Base-by-base conservation (phyloP, 1,284 basidiomycete genomes). In the Heterobasidion annosum region DNA sequence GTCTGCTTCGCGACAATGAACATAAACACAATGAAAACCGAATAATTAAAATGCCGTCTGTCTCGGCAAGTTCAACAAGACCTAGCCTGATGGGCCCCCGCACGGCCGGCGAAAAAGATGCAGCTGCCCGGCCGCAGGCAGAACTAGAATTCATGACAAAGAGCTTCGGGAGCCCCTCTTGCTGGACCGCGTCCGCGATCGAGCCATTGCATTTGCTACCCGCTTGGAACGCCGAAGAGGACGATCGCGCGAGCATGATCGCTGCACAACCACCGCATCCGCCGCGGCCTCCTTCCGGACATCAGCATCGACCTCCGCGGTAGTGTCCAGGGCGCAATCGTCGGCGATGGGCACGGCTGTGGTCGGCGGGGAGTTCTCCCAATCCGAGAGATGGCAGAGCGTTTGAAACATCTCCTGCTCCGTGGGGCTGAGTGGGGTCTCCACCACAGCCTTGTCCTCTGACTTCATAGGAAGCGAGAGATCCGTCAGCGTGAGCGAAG, bases 361-460 rank as follows among this genome's bases (percentile, higher is more conserved):
- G 18, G 32, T 13, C n/a, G 60, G 53, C 35, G 59, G 9, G 5
- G 56, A 48, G 13, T 54, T 63, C 45, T 81, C 79, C 75, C 78
- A 83, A 57, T 84, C 82, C 33, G 79, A 72, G 54, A 75, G 74
- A 34, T 76, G 70, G 60, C 82, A 87, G 32, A 87, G 65, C 50
- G 75, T 73, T 45, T 72, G 78, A 68, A 88, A 87, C 51, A 88
- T 79, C 63, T 83, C 81, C 63, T 83, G 78, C 61, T 88, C 85
- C 13, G 76, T 80, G n/a, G 81, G 79, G 57, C 76, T 86, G 52
- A 88, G 72, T 32, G 84, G 84, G 7, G 67, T 67, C 51, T 79
- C 78, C 32, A 61, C 57, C 12, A 55, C 48, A 9, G 59, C 37
- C 3, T 51, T 54, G 47, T 64, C 64, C 51, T 67, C 62, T 10